Evolutionary conservation across 805 yeast species (phyloP).

Genomic region (Yarrowia sp.): DNA sequence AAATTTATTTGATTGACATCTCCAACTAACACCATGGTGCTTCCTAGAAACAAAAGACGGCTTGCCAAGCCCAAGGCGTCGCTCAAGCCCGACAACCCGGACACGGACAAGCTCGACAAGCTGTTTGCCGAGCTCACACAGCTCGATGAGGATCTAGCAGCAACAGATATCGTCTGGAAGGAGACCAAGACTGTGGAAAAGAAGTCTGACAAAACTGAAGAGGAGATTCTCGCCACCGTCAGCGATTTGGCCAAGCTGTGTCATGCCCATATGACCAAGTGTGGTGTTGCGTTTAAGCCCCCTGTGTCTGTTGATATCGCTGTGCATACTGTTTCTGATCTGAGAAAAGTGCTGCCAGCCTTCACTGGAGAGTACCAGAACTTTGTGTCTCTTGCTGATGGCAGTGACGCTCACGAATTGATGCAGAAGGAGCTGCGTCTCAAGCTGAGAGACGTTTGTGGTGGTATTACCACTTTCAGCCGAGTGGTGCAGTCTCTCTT

Average conservation of each 20-base stretch:
- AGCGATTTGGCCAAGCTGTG: constrained; percentile 64
- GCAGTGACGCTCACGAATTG: constrained; percentile 20
- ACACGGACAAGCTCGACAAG: constrained; percentile 20
- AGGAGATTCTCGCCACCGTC: constrained; percentile 62
- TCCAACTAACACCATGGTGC: constrained; percentile 12
- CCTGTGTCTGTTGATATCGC: constrained; percentile 61
- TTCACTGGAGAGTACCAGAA: constrained; percentile 30
- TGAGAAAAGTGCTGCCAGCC: constrained; percentile 29
- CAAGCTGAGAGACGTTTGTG: constrained; percentile 28
- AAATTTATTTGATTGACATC: constrained; percentile 12
- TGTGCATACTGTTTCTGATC: constrained; percentile 56
- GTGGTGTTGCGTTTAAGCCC: constrained; percentile 73
- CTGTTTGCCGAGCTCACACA: constrained; percentile 29
- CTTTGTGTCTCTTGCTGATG: constrained; percentile 35
- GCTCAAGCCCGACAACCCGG: constrained; percentile 27
- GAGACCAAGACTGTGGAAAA: constrained; percentile 16
- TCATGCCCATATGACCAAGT: constrained; percentile 78
- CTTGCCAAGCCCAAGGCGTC: constrained; percentile 33
- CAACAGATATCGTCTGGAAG: constrained; percentile 29
- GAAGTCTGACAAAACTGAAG: constrained; percentile 7
- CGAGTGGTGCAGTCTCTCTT: constrained; percentile 25
- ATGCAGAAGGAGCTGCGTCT: constrained; percentile 28
- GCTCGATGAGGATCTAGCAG: constrained; percentile 30
- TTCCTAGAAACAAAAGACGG: constrained; percentile 31
- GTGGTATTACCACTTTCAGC: constrained; percentile 19